phyloP scores from a whole-genome alignment of 176 grass and related monocot species.

The Bolboschoenus planiculmis region DNA sequence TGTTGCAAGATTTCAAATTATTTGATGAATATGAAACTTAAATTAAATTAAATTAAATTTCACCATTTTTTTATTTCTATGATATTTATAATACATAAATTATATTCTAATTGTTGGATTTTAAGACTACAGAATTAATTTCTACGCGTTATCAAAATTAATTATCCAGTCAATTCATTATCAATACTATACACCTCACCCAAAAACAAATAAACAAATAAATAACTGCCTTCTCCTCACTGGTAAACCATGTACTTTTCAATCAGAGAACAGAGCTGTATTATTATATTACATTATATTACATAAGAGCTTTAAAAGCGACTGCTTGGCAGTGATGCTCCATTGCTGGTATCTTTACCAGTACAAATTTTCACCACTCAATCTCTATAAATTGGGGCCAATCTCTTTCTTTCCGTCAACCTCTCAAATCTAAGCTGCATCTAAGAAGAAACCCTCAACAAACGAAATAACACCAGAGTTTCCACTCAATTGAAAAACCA shows the following conservation, averaged over 20 bases:
- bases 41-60: too few species aligned
- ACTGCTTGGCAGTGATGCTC: neutral
- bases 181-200: too few species aligned
- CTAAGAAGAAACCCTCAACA: neutral
- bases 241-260: neutral
- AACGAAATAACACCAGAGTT: neutral
- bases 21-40: too few species aligned
- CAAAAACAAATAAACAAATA: too few species aligned
- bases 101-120: too few species aligned
- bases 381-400: neutral
- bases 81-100: too few species aligned
- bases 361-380: neutral
- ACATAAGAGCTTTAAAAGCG: neutral
- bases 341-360: neutral
- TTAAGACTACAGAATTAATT: too few species aligned
- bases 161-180: too few species aligned
- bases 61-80: too few species aligned
- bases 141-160: too few species aligned
- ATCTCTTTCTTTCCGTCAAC: neutral
- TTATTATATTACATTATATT: neutral
- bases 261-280: neutral
- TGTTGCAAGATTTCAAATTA: too few species aligned
- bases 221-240: too few species aligned
- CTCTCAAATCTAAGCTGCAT: neutral
- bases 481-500: neutral